These are phyloP conservation scores for Cordia subcordata DNA, from an alignment of 257 asterid genomes.

Conservation along the genomic window DNA sequence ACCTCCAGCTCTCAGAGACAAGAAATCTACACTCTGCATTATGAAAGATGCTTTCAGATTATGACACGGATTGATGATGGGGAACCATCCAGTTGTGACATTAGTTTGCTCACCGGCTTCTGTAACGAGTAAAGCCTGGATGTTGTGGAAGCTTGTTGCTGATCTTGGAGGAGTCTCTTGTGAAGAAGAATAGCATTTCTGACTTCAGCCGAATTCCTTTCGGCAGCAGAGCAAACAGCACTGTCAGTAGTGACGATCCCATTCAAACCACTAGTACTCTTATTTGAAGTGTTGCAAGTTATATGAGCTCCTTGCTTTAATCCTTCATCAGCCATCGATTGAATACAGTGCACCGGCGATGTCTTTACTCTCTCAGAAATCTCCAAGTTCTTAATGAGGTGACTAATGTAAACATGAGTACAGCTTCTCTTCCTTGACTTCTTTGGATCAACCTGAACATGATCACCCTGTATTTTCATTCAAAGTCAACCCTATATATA, in stretches of 20 bases:
- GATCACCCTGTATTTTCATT: constrained; percentile 29
- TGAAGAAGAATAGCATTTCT: constrained; percentile 46
- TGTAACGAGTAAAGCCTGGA: constrained; percentile 21
- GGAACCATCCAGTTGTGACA: neutral
- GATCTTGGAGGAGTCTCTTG: constrained; percentile 50
- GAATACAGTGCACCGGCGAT: constrained; percentile 27
- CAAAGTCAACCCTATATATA: neutral
- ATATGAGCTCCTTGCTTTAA: constrained; percentile 22
- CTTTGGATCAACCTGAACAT: constrained; percentile 26
- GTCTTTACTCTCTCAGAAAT: constrained; percentile 27
- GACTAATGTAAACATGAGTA: constrained; percentile 57
- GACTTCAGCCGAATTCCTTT: constrained; percentile 34
- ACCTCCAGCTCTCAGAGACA: constrained; percentile 37
- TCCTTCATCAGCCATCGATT: constrained; percentile 18
- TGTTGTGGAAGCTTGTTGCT: constrained; percentile 39
- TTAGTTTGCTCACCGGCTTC: constrained; percentile 35
- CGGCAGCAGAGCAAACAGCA: constrained; percentile 16
- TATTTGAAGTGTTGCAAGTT: constrained; percentile 15
- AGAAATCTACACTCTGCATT: constrained; percentile 43
- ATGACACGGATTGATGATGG: neutral
- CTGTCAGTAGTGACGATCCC: constrained; percentile 17
- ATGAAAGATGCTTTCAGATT: constrained; percentile 9
- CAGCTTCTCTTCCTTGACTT: constrained; percentile 59
- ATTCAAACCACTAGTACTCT: constrained; percentile 13
- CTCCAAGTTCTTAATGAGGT: constrained; percentile 48